A percentile compares a stretch with the other conserved stretches of the same genome.
phyloP scores from a whole-genome alignment of 139 green algal species.

The Chlamydomonas schloesseri region DNA sequence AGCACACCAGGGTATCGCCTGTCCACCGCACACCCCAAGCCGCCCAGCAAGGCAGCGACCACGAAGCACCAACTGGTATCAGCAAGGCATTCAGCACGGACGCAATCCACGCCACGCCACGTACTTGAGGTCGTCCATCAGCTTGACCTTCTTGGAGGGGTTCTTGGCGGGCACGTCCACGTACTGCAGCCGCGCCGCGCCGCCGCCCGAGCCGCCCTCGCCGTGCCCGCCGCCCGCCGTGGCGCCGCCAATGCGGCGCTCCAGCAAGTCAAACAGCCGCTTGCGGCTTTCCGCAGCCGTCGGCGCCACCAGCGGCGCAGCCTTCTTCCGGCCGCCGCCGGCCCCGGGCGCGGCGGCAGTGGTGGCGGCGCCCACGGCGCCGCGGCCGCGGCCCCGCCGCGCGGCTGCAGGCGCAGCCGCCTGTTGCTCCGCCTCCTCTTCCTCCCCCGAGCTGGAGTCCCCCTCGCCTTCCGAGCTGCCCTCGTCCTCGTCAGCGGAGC shows the following conservation, averaged over 20 bases:
- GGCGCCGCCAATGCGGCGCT: constrained; percentile 13
- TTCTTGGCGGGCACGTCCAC: constrained; percentile 31
- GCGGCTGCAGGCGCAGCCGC: no score
- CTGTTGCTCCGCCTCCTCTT: not conserved
- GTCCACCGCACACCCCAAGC: no score
- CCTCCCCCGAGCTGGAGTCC: not conserved
- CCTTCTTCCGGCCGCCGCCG: not conserved
- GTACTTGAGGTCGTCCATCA: constrained; percentile 11
- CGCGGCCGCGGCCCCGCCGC: no score
- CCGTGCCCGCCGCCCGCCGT: not conserved
- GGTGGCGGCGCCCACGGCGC: not conserved
- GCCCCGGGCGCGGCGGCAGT: not conserved
- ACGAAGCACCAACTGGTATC: no score
- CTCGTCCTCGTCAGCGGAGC: not conserved
- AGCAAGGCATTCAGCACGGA: no score
- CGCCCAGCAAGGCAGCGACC: no score
- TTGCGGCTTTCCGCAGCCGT: constrained; percentile 6
- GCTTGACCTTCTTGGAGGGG: constrained; percentile 24
- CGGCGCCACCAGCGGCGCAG: not conserved
- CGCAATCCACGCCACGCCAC: no score
- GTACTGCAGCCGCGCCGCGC: not conserved
- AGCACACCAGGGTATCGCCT: no score
- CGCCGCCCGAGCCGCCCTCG: not conserved
- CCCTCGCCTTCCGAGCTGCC: not conserved
- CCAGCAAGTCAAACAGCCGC: constrained; percentile 32